Evolutionary conservation across 1,284 basidiomycete genomes (phyloP), one percentile per base, ranked within the genome.

Genomic region (Ceratobasidium sp.): DNA sequence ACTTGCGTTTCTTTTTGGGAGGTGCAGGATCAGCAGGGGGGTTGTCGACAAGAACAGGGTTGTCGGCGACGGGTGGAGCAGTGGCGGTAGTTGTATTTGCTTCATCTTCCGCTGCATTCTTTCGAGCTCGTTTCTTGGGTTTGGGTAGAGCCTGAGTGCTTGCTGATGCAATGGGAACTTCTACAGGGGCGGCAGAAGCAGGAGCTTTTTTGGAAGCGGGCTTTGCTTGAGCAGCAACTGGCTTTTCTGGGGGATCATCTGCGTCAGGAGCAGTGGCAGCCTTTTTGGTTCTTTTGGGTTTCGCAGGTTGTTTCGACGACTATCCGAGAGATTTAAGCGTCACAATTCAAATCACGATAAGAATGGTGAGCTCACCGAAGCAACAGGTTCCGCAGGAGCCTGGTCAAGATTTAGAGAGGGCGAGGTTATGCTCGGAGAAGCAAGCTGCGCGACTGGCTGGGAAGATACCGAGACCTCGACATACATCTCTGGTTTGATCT

Each of bases 1-100:
- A 55, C 23, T 69, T 69, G 32, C 64, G 64, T 57, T 50, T 23
- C 52, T 69, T 69, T 39, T 69, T 69, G 34, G 46, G 34, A 12
- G 64, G 64, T 8, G 30, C 52, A 12, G 50, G 10, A 26, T 41
- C 43, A 5, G 32, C n/a, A 23, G 52, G 21, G 21, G 64, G 36
- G 18, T 55, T 52, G 32, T 41, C 36, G 64, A 41, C 28, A 23
- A 30, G 21, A n/a, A 48, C 5, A 26, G 62, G n/a, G n/a, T 43
- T 34, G 14, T 41, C 18, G 34, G 52, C 28, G 23, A 9, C 23
- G 30, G 62, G 14, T 18, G 62, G 21, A 28, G 30, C 46, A 1
- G 28, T 39, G 8, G 62, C 3, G 32, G 48, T 21, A 12, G 45
- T 46, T 10, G 58, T 36, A 14, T 16, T 43, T 12, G 46, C 30